Evolutionary conservation across 768 basidiomycete genomes (phyloP), one percentile per base, ranked within the genome.

Genomic region (Mycena indigotica): DNA sequence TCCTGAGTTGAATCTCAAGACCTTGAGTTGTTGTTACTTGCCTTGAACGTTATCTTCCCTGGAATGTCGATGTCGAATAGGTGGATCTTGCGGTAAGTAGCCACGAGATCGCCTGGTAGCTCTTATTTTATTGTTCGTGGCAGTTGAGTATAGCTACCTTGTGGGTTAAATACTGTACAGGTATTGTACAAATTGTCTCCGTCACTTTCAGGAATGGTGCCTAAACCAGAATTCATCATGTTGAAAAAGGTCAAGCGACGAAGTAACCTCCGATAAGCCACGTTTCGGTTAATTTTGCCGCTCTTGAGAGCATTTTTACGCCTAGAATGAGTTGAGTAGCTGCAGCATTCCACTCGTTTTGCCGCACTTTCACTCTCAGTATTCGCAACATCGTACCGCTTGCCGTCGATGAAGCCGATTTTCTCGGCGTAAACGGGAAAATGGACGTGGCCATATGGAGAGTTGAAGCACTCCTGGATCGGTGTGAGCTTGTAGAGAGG

Each of bases 31-130:
- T 17, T 8, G 28, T 4, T n/a, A 12, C 35, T n/a, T 55, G 87
- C 93, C 79, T 91, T 92, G 81, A 95, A 95, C 19, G 72, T 91
- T 69, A 96, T 94, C 69, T 91, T 88, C 16, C 93, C 93, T 0
- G 91, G 90, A 51, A 99, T 96, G 67, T 98, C 94, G 60, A 98
- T 98, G 70, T 99, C 96, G 72, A 98, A 99, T 4, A 99, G 77
- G 69, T 99, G 97, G 2, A 98, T 83, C 72, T 99, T 99, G 52
- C 96, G 87, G 73, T 98, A 94, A 35, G 82, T 84, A 0, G 89
- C 89, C 15, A 98, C 83, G 24, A 98, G 80, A 53, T 92, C 85
- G 24, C 95, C 95, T 93, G 64, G 32, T 35, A 46, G 25, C 17
- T n/a, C n/a, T n/a, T n/a, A n/a, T n/a, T n/a, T n/a, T n/a, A n/a